phyloP scores from a whole-genome alignment of 768 basidiomycete species.

The Tulasnella sp. region DNA sequence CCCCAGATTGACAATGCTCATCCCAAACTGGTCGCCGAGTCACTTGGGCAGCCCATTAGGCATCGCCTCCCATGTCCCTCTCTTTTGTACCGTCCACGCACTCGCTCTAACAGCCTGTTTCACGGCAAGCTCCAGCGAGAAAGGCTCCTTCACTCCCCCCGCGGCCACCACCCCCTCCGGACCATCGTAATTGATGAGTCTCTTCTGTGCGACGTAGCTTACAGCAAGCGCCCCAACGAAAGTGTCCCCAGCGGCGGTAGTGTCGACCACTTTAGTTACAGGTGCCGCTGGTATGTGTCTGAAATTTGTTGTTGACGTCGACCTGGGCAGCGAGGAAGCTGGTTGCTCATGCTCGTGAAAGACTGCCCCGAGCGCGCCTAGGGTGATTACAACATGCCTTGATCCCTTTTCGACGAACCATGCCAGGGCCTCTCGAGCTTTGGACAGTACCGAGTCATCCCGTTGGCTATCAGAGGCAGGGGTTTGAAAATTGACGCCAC shows the following conservation, averaged over 20 bases:
- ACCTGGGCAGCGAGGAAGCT: not conserved
- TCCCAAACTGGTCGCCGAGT: not conserved
- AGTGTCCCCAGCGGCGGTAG: conserved; percentile 16
- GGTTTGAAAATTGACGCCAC: conserved; percentile 1
- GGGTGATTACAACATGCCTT: conserved; percentile 12
- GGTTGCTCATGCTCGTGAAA: not conserved
- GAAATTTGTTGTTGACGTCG: not conserved
- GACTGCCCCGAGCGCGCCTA: conserved; percentile 14
- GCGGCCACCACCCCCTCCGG: too few relatives aligned
- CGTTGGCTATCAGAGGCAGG: not conserved
- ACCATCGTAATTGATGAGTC: too few relatives aligned
- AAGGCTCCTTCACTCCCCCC: not conserved
- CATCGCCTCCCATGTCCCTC: conserved; percentile 13
- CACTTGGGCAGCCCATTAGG: not conserved
- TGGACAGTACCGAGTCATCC: not conserved
- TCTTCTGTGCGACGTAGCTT: not conserved
- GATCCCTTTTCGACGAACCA: conserved; percentile 10
- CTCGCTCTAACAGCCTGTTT: conserved; percentile 1
- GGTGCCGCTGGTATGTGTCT: conserved; percentile 7
- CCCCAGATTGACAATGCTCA: not conserved
- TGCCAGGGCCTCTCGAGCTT: conserved; percentile 3
- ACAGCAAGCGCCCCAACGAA: conserved; percentile 17
- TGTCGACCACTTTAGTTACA: conserved; percentile 13
- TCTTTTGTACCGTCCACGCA: conserved; percentile 7
- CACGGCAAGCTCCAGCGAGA: not conserved